phyloP scores from a whole-genome alignment of 1,284 basidiomycete species.

The Coniferiporia sulphurascens region DNA sequence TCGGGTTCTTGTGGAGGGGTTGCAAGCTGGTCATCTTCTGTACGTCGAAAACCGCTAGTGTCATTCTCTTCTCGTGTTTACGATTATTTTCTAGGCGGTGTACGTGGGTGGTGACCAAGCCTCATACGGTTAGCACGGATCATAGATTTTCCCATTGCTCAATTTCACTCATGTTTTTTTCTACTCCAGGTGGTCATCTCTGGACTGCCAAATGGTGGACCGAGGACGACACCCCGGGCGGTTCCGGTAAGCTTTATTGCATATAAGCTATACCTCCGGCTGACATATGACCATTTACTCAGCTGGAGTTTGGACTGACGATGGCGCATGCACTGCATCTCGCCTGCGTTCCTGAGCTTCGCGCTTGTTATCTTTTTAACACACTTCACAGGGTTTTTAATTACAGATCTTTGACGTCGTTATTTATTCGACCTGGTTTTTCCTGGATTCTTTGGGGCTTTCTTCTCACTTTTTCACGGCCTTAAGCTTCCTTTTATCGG shows the following conservation, averaged over 20 bases:
- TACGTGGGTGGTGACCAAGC: constrained; percentile 48
- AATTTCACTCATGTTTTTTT: constrained; percentile 5
- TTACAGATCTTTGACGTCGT: not conserved
- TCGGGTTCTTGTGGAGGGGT: constrained; percentile 40
- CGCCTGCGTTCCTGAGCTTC: not conserved
- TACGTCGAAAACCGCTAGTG: constrained; percentile 25
- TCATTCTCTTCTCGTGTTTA: not conserved
- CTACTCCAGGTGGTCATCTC: constrained; percentile 32
- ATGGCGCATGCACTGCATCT: constrained; percentile 28
- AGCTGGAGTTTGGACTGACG: constrained; percentile 35
- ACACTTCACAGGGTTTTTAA: not conserved
- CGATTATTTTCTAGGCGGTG: constrained; percentile 27
- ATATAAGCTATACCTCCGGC: not conserved
- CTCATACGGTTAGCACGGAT: constrained; percentile 41
- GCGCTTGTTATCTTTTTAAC: not conserved
- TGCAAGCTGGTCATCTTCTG: constrained; percentile 42
- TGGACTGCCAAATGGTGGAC: constrained; percentile 59
- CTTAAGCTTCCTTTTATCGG: not conserved
- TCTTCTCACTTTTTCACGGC: not conserved
- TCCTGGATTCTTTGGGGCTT: not conserved
- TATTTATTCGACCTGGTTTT: not conserved
- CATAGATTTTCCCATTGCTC: not conserved
- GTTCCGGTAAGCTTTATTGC: constrained; percentile 21
- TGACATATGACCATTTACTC: constrained; percentile 21
- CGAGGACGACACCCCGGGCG: constrained; percentile 49